Base-by-base conservation (phyloP, 441 rosid species). In the Brassica hybrid region DNA sequence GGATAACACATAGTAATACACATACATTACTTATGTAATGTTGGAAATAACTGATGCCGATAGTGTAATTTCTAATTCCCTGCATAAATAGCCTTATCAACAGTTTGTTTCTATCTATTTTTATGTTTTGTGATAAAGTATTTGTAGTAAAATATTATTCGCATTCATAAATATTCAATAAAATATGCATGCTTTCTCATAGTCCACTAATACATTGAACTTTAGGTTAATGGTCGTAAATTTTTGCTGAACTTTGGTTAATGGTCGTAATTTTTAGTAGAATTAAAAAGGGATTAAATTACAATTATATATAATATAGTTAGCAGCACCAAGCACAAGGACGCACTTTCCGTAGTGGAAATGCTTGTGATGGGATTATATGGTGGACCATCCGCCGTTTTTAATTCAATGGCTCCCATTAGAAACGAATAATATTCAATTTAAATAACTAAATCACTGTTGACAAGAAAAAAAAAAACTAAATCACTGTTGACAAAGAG, bases 291-390 rank as follows among this genome's bases (percentile, higher is more conserved):
- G 16, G 23, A 67, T 3, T 78, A 50, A 43, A 38, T 65, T 65
- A 71, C 9, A 56, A 78, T 21, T 71, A n/a, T 41, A 8, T 45
- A 71, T 10, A 79, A 41, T 25, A 68, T 67, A 66, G 54, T 56
- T 61, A 65, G 27, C 38, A 66, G 65, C 69, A 67, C 76, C 58
- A 67, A 66, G 75, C 82, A 68, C 43, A 73, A 68, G 72, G 23
- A 79, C 67, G 79, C 82, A 79, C 79, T 69, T 69, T 69, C 67
- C 75, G 14, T 79, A 74, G 79, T 79, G 82, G 78, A 64, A 41
- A 60, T 61, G 82, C 10, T 69, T 60, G 67, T 78, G 77, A 61
- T 67, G 67, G 75, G 66, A 71, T 77, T 43, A 43, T 18, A 60
- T 71, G 67, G 79, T 69, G 82, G 82, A 74, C 79, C 79, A 63